Base-by-base conservation (phyloP, 2,329 filamentous ascomycete species). In the Neofusicoccum laricinum region DNA sequence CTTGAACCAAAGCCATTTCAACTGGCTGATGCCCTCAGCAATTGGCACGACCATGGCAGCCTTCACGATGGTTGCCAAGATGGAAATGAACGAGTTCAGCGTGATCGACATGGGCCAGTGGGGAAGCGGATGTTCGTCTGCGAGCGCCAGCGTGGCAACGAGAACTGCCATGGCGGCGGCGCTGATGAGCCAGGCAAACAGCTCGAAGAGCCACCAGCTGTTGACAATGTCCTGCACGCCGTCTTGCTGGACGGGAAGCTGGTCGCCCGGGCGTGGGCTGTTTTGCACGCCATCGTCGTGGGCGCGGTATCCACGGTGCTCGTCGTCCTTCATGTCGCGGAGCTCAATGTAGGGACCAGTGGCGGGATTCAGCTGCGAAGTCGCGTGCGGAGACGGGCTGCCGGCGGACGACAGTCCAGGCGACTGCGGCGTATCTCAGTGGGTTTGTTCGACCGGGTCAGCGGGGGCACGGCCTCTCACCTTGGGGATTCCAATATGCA, bases 1-100 rank as follows among this genome's bases (percentile, higher is more conserved):
- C 17, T 64, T 64, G 62, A 74, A 74, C 61, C 73, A 70, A 3
- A 67, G 17, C 77, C 77, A 79, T 67, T 78, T 79, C 40, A 77
- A 65, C 65, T 79, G 77, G 45, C 72, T 70, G 30, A 79, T 67
- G 25, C 72, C 72, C 36, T 72, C 70, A 1, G 74, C 70, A 15
- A 75, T 64, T 4, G 71, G 69, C 3, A 76, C 67, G 40, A 78
- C 64, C 57, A 78, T 66, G 2, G 73, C 64, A 1, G 72, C 65
- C 61, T 76, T 77, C 4, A 64, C 67, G 10, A 75, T 51, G 3
- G 72, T 77, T 2, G 71, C 72, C 34, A 79, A 66, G 62, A 76
- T 62, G 3, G 77, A 69, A 14, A 79, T 69, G 10, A 76, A 59
- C 0, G 76, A 73, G 67, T 77, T 79, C 19, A 59, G 50, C 34